These are phyloP conservation scores for Cercospora sp. DNA, from an alignment of 2,329 filamentous ascomycete species.

Conservation along the genomic window DNA sequence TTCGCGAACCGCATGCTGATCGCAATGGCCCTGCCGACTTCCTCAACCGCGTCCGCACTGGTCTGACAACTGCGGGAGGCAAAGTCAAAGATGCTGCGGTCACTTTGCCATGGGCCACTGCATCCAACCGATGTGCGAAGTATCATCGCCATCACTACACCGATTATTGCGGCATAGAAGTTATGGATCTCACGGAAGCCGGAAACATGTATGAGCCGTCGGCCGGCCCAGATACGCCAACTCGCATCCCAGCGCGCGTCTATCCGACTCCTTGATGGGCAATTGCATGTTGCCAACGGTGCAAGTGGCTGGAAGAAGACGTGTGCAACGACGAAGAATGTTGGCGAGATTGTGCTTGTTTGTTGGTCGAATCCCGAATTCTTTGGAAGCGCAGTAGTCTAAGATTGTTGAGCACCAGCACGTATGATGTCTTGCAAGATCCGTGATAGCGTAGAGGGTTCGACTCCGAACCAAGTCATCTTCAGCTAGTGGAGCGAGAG, in stretches of 20 bases:
- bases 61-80: conserved; percentile 9
- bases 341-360: background rate
- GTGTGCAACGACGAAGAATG: background rate
- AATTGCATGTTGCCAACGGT: background rate
- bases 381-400: background rate
- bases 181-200: conserved; percentile 19
- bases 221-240: background rate
- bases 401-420: background rate
- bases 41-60: conserved; percentile 11
- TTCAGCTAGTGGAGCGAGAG: background rate
- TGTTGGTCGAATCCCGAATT: background rate
- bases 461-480: background rate
- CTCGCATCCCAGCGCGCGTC: background rate
- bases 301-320: background rate
- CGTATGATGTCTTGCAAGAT: background rate
- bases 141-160: conserved; percentile 22
- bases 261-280: background rate
- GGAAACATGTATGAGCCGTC: background rate
- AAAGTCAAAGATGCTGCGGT: conserved; percentile 9
- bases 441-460: background rate
- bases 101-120: conserved; percentile 22
- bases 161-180: conserved; percentile 15
- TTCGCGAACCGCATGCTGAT: conserved; percentile 25
- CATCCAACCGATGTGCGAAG: conserved; percentile 5
- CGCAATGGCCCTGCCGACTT: conserved; percentile 23